These are phyloP conservation scores for Vanrija humicola DNA, from an alignment of 1,284 basidiomycete genomes.

Conservation along the genomic window DNA sequence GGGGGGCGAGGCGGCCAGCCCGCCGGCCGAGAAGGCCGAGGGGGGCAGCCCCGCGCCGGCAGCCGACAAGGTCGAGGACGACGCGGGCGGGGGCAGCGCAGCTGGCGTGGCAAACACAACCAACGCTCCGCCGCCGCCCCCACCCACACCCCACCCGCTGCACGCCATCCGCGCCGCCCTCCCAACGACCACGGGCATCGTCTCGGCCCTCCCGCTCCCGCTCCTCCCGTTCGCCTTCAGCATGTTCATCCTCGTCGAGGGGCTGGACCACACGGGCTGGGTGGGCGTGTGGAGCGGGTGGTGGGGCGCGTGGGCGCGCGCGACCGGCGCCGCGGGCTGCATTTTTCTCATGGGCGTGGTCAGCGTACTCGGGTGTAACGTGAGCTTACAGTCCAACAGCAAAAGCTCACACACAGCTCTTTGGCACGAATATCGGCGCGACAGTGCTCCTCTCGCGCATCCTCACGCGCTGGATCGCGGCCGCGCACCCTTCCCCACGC, in stretches of 20 bases:
- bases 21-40: not conserved
- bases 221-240: constrained; percentile 88
- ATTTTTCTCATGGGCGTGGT: constrained; percentile 55
- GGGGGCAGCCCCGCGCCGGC: no score
- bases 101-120: not conserved
- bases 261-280: constrained; percentile 81
- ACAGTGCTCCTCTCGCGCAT: constrained; percentile 72
- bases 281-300: constrained; percentile 77
- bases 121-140: not conserved
- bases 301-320: constrained; percentile 56
- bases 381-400: constrained; percentile 41
- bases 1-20: not conserved
- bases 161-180: constrained; percentile 50
- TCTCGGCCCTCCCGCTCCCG: constrained; percentile 54
- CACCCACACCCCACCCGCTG: constrained; percentile 14
- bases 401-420: constrained; percentile 51
- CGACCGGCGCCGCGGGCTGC: constrained; percentile 48
- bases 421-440: constrained; percentile 92
- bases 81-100: not conserved
- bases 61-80: not conserved
- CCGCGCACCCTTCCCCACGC: constrained; percentile 32
- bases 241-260: constrained; percentile 92
- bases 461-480: constrained; percentile 39
- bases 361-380: constrained; percentile 75
- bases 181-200: constrained; percentile 68